Conservation (phyloP, 192 early-diverging fungal genomes). For the Entomortierella beljakovae region DNA sequence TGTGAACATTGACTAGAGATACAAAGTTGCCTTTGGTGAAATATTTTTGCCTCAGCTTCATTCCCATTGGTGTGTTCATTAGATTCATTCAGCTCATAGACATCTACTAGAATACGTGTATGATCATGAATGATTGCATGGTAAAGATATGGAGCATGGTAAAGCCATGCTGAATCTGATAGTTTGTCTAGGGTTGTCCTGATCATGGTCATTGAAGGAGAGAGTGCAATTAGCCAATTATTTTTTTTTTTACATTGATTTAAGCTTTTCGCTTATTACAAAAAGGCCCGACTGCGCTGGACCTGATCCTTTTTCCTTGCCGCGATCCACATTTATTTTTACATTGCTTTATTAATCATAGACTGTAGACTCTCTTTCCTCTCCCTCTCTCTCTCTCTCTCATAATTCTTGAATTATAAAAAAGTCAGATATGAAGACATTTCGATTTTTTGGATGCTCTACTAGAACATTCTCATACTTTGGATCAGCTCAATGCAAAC, state of each 20-base stretch:
- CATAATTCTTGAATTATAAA: neutral
- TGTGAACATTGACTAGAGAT: conserved; percentile 6
- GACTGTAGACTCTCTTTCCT: neutral
- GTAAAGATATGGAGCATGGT: conserved; percentile 19
- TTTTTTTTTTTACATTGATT: no score
- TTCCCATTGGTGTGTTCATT: neutral
- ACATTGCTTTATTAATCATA: neutral
- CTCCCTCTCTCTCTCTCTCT: neutral
- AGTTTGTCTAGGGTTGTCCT: neutral
- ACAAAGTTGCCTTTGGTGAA: conserved; percentile 6
- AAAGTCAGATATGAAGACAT: neutral
- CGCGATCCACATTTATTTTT: no score
- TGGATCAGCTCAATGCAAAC: neutral
- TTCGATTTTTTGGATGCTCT: neutral
- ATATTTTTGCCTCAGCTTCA: neutral
- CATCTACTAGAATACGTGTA: conserved; percentile 1
- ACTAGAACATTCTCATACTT: neutral
- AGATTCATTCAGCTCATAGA: conserved; percentile 8
- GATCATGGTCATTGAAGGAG: no score
- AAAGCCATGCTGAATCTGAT: conserved; percentile 14
- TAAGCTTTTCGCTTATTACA: no score
- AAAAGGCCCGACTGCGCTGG: no score
- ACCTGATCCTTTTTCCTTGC: no score
- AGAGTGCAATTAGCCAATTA: no score
- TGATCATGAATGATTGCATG: conserved; percentile 3